A percentile compares a stretch with the other conserved stretches of the same genome.
These are phyloP conservation scores for Sechiopsis laciniata DNA, from an alignment of 306 rosid genomes.

Conservation along the genomic window DNA sequence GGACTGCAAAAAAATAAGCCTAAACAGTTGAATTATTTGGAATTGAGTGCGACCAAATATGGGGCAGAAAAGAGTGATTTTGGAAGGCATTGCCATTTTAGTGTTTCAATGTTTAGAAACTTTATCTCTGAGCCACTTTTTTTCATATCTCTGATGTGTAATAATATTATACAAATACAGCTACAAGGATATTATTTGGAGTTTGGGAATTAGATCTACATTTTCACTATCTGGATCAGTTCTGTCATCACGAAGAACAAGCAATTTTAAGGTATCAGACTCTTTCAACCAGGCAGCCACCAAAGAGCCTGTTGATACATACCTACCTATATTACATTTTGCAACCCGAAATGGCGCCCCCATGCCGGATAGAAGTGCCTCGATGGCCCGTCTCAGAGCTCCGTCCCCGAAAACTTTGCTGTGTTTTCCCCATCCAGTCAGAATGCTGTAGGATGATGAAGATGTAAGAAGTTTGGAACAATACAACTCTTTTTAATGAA, in stretches of 20 bases:
- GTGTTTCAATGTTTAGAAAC: neutral
- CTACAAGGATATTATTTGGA: slow-evolving; percentile 42
- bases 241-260: slow-evolving; percentile 60
- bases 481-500: too few relatives aligned
- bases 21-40: neutral
- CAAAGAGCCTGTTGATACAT: slow-evolving; percentile 51
- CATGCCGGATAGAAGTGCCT: slow-evolving; percentile 58
- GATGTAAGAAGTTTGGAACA: slow-evolving; percentile 2
- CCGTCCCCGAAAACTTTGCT: slow-evolving; percentile 86
- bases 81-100: slow-evolving; percentile 1
- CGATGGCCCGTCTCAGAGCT: slow-evolving; percentile 54
- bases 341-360: slow-evolving; percentile 76
- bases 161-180: neutral
- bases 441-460: slow-evolving; percentile 44
- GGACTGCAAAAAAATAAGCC: neutral
- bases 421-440: slow-evolving; percentile 98
- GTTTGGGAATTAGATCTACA: slow-evolving; percentile 29
- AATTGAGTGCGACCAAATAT: neutral
- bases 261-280: slow-evolving; percentile 50
- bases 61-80: neutral
- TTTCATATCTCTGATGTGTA: neutral
- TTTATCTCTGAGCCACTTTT: too few relatives aligned
- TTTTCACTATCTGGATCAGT: slow-evolving; percentile 29
- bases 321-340: slow-evolving; percentile 67
- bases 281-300: slow-evolving; percentile 70